Evolutionary conservation across 2,329 filamentous ascomycete genomes (phyloP).

Genomic region (Pyricularia grisea): DNA sequence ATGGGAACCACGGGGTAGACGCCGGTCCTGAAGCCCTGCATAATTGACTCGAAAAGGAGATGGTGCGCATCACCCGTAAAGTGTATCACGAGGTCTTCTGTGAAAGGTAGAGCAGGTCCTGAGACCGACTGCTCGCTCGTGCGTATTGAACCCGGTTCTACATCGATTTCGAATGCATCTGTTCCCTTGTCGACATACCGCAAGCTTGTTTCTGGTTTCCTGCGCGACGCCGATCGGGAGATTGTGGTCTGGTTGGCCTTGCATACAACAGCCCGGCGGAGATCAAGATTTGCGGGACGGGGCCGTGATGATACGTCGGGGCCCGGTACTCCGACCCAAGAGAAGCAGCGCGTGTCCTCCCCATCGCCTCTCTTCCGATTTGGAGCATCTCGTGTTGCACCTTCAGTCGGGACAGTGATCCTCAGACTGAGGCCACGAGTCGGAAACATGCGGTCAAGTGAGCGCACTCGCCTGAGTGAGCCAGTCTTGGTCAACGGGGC

Average conservation of each 20-base stretch:
- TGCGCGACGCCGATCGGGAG: conserved; percentile 17
- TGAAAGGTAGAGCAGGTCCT: conserved; percentile 35
- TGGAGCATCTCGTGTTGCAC: no score
- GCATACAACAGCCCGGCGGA: conserved; percentile 18
- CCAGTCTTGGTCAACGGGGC: not conserved
- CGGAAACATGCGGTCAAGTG: not conserved
- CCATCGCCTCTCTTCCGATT: not conserved
- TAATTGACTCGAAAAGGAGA: conserved; percentile 32
- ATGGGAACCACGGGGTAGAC: conserved; percentile 14
- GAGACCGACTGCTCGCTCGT: not conserved
- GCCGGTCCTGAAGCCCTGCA: conserved; percentile 34
- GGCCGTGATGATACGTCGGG: not conserved
- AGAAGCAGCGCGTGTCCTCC: not conserved
- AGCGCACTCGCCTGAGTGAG: not conserved
- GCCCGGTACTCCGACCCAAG: conserved; percentile 3
- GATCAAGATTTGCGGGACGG: conserved; percentile 8
- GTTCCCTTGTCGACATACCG: conserved; percentile 30
- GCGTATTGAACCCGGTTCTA: not conserved
- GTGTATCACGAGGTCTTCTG: conserved; percentile 48
- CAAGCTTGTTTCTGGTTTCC: conserved; percentile 14
- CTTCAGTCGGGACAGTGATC: not conserved
- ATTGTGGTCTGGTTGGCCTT: conserved; percentile 20
- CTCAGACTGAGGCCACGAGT: not conserved
- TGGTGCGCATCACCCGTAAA: conserved; percentile 36
- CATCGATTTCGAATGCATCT: conserved; percentile 19